These are phyloP conservation scores for Chaetomidium leptoderma DNA, from an alignment of 495 filamentous ascomycete genomes.

Conservation along the genomic window DNA sequence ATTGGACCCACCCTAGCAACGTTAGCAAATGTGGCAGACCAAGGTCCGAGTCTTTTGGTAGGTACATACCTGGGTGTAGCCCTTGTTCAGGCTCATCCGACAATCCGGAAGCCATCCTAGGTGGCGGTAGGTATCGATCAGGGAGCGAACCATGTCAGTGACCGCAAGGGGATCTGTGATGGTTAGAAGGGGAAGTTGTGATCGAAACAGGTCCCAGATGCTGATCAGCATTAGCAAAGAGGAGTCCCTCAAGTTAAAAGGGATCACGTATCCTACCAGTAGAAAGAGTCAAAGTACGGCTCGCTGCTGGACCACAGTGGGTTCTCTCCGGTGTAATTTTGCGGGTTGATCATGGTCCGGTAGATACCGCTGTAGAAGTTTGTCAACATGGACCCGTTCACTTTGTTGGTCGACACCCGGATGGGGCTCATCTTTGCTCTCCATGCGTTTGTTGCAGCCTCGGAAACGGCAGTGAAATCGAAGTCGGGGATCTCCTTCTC, in stretches of 20 bases:
- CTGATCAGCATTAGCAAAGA: conserved; percentile 7
- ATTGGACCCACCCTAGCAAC: conserved; percentile 61
- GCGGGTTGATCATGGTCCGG: conserved; percentile 66
- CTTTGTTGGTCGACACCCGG: conserved; percentile 51
- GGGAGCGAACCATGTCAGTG: conserved; percentile 61
- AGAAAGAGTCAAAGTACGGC: conserved; percentile 79
- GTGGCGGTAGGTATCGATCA: conserved; percentile 69
- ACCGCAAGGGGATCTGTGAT: conserved; percentile 62
- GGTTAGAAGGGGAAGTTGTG: conserved; percentile 66
- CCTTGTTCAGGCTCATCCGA: conserved; percentile 59
- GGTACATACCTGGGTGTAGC: conserved; percentile 56
- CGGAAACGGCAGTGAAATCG: conserved; percentile 55
- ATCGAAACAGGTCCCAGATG: conserved; percentile 71
- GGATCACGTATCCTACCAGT: conserved; percentile 52
- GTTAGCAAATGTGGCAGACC: not conserved
- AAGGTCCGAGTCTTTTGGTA: too few species aligned
- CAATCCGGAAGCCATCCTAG: conserved; percentile 68
- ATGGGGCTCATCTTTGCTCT: conserved; percentile 58
- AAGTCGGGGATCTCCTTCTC: conserved; percentile 65
- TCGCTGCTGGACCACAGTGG: conserved; percentile 66
- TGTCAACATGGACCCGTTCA: conserved; percentile 50
- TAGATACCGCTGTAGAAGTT: conserved; percentile 72
- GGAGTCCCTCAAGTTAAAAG: conserved; percentile 11
- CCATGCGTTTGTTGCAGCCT: conserved; percentile 56
- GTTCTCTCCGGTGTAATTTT: conserved; percentile 78